Percentiles rank a stretch among this genome's conserved stretches.
Evolutionary conservation across 116 monocot species (phyloP).

Genomic region (Dioscorea cayenensis): DNA sequence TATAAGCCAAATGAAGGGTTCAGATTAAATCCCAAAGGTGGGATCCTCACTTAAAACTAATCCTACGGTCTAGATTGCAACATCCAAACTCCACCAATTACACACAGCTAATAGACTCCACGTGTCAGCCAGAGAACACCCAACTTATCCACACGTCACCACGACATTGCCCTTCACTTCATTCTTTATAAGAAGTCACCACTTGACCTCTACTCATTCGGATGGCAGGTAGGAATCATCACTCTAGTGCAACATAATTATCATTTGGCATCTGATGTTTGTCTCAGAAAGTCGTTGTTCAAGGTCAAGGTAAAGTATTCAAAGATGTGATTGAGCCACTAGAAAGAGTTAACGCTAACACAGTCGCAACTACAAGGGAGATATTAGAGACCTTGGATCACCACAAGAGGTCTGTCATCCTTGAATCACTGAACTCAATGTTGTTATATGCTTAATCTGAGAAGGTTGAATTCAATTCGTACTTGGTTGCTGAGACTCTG

Average conservation of each 20-base stretch:
- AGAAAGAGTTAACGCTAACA: conserved; percentile 87
- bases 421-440: no score
- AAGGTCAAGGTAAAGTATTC: conserved; percentile 94
- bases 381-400: conserved; percentile 73
- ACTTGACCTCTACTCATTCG: conserved; percentile 88
- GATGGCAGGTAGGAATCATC: conserved; percentile 63
- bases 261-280: not conserved
- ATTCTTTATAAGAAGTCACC: conserved; percentile 5
- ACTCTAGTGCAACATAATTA: no score
- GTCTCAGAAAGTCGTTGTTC: conserved; percentile 69
- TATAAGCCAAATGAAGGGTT: no score
- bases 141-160: no score
- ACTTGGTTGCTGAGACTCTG: conserved; percentile 75
- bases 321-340: conserved; percentile 97
- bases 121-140: no score
- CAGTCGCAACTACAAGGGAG: conserved; percentile 72
- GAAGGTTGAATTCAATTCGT: not conserved
- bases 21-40: no score
- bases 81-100: no score
- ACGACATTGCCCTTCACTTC: no score
- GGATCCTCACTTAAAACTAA: no score
- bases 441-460: not conserved
- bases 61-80: no score
- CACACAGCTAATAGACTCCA: no score
- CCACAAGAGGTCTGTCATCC: conserved; percentile 59